Base-by-base conservation (phyloP, 805 yeast genomes). In the Cephaloascus albidus region DNA sequence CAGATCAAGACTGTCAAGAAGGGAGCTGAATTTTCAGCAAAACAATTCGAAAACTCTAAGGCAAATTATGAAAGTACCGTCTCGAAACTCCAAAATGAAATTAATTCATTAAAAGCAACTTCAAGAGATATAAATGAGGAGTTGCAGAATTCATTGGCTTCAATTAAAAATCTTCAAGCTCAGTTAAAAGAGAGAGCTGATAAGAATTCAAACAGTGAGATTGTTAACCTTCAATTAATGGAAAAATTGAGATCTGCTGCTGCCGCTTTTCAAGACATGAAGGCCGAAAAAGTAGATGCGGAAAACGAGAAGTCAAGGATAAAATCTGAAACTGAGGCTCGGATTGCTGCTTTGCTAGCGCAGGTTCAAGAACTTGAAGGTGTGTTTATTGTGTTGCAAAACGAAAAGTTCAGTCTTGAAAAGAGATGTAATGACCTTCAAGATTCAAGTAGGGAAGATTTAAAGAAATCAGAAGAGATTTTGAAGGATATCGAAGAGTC, bases 161-260 rank as follows among this genome's bases (percentile, higher is more conserved):
- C 56, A 39, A 50, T 52, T 40, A 34, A 49, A 1, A 45, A 50
- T 20, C 52, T 52, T 14, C 55, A 47, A 12, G 33, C 40, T 1
- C 42, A 50, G 15, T 27, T 52, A 4, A 40, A 37, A 14, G 56
- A 48, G 3, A 28, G 53, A 8, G 42, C 51, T 27, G 58, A 50
- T 4, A 55, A 55, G 23, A 18, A 59, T 3, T 41, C 39, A 3
- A 63, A 63, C 3, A 36, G 55, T 6, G 62, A 63, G 38, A 62
- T 51, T 3, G 52, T 47, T 5, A 64, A 61, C 40, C 54, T 53
- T 14, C 65, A 58, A 43, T 52, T 67, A 20, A 58, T 70, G 59
- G 68, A 67, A 35, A 68, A 65, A 40, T 53, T 67, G 33, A 50
- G 71, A 34, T 49, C 67, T 3, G 69, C 68, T 8, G 66, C 68